Percentiles rank a stretch among this genome's conserved stretches.
Evolutionary conservation across 164 flowering plant species (phyloP).

Genomic region (Buxus sempervirens): DNA sequence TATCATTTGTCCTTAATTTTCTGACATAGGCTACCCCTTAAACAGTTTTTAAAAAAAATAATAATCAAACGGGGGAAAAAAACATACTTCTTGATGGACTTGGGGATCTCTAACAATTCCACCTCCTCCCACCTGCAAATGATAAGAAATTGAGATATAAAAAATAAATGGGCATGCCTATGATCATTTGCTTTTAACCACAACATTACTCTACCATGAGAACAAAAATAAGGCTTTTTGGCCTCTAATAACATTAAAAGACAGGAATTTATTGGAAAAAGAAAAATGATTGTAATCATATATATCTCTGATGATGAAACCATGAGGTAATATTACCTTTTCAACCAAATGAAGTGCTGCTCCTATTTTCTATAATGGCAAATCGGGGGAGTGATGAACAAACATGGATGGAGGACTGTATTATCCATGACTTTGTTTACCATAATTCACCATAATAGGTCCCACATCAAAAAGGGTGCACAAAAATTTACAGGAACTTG

Average conservation of each 20-base stretch:
- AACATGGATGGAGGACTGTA: too few species aligned
- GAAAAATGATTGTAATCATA: not conserved
- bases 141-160: slow-evolving; percentile 1
- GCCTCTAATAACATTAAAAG: not conserved
- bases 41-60: not conserved
- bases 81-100: slow-evolving; percentile 84
- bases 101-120: slow-evolving; percentile 91
- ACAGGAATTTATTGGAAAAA: not conserved
- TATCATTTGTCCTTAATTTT: not conserved
- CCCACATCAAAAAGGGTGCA: too few species aligned
- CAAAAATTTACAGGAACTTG: too few species aligned
- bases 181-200: not conserved
- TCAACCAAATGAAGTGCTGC: too few species aligned
- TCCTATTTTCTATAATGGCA: too few species aligned
- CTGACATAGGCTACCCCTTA: not conserved
- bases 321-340: too few species aligned
- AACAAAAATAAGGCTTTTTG: too few species aligned
- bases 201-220: not conserved
- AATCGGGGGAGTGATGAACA: too few species aligned
- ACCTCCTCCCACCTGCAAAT: slow-evolving; percentile 80
- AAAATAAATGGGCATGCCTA: not conserved
- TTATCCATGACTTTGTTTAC: too few species aligned
- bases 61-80: not conserved
- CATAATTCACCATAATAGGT: too few species aligned
- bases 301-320: too few species aligned